Evolutionary conservation across 139 green algal genomes (phyloP), one percentile per base, ranked within the genome.

Genomic region (Coccomyxa sp.): DNA sequence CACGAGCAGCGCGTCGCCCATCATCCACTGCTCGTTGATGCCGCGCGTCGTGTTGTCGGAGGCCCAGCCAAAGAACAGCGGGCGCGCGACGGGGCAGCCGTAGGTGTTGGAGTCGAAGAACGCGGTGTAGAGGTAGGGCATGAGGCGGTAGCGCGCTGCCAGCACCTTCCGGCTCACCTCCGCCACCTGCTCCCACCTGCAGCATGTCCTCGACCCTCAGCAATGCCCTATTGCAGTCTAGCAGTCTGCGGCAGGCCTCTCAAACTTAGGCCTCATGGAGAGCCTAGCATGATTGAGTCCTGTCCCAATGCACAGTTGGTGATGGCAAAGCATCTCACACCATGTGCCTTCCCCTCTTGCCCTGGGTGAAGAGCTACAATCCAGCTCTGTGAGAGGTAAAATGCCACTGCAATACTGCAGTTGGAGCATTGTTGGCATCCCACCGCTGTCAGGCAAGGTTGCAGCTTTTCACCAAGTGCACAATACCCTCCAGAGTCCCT

Each of bases 111-210:
- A 86, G 34, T 68, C 24, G 9, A 75, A 82, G 33, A 90, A 72
- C 10, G 41, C 39, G 9, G 82, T 84, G 81, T 95, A 94, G 10
- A 95, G 76, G 83, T 87, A 90, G 9, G 82, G 88, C 55, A 95
- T 78, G 70, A 94, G 80, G 14, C 79, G 41, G 81, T 94, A 94
- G 70, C 90, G 86, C 77, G 90, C 70, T 29, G 44, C 50, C 41
- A 94, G 79, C 0, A 78, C 73, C 29, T 73, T 79, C 16, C 84
- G 78, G 0, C 85, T 88, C 7, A 83, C 87, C 29, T 78, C 80
- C 12, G 79, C 68, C 33, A 88, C 83, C 31, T 55, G 14, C 38
- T 86, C 75, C 90, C 89, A 96, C 12, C 79, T 81, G 73, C 91
- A 64, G 50, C 50, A 64, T 64, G 50, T 22, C 50, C 50, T 31